phyloP scores from a whole-genome alignment of 306 rosid genomes.

The Castanea crenata region DNA sequence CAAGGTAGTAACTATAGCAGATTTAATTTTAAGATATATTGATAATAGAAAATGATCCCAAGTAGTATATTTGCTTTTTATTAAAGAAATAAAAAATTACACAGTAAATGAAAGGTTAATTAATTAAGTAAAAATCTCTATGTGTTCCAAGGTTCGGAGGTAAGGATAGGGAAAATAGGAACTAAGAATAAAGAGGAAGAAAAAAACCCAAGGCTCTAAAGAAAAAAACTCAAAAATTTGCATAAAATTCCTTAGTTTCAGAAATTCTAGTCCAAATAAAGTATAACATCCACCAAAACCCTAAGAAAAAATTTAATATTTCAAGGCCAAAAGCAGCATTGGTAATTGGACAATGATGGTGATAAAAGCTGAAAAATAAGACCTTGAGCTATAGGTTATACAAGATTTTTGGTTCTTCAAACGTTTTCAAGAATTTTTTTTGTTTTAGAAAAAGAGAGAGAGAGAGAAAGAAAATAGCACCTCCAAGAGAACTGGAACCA shows the following conservation, averaged over 20 bases:
- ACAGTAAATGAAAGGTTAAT: no score
- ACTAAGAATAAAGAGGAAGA: background rate
- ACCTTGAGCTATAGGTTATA: background rate
- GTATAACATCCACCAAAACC: background rate
- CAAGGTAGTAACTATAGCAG: background rate
- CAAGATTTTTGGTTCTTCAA: background rate
- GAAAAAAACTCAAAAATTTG: background rate
- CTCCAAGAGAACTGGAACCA: background rate
- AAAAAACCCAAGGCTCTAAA: background rate
- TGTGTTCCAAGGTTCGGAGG: background rate
- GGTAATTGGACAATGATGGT: background rate
- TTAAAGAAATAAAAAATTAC: background rate
- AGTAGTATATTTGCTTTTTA: background rate
- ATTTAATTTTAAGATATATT: background rate
- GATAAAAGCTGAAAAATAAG: background rate
- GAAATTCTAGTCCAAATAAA: background rate
- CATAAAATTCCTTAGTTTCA: background rate
- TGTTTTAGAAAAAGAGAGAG: no score
- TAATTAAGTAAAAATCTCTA: no score
- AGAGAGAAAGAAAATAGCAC: background rate
- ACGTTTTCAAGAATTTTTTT: background rate
- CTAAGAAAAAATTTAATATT: background rate
- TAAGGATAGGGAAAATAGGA: background rate
- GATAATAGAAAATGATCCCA: background rate
- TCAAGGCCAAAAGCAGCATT: background rate